These are phyloP conservation scores for Trichosporon ovoides DNA, from an alignment of 1,284 basidiomycete species.

Conservation along the genomic window DNA sequence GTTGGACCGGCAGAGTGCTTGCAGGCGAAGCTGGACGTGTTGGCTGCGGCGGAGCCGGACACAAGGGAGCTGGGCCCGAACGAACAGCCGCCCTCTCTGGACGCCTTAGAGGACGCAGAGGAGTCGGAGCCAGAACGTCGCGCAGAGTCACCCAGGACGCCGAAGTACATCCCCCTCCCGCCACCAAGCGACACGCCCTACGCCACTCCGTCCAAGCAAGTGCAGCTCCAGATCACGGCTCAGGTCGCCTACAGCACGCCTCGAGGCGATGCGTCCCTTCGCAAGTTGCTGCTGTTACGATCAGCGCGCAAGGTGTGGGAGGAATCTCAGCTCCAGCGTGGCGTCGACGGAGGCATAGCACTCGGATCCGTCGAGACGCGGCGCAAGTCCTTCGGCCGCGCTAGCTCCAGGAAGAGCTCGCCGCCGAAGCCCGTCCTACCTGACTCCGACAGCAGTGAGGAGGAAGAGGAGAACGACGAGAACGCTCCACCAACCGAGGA, in stretches of 20 bases:
- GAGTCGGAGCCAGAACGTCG: background rate
- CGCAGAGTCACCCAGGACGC: background rate
- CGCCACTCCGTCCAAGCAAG: no score
- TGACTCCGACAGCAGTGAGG: slow-evolving; percentile 12
- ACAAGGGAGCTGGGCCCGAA: background rate
- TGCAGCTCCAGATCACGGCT: slow-evolving; percentile 23
- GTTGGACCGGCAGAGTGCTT: no score
- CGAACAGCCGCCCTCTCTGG: background rate
- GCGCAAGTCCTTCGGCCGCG: slow-evolving; percentile 32
- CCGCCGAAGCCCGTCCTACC: slow-evolving; percentile 3
- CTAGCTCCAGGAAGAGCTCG: slow-evolving; percentile 25
- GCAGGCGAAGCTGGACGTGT: background rate
- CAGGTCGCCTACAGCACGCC: slow-evolving; percentile 34
- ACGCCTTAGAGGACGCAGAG: slow-evolving; percentile 5
- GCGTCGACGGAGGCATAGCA: slow-evolving; percentile 37
- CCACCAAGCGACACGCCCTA: background rate
- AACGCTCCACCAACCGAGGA: slow-evolving; percentile 2
- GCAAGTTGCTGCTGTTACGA: slow-evolving; percentile 39
- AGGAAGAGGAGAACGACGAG: slow-evolving; percentile 20
- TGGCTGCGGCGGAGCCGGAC: background rate
- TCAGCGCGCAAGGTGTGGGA: slow-evolving; percentile 44
- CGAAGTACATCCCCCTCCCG: background rate
- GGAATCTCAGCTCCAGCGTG: slow-evolving; percentile 23
- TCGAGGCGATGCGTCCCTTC: slow-evolving; percentile 31
- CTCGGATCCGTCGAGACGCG: slow-evolving; percentile 27